These are phyloP conservation scores for Mycosphaerelloides madeirae DNA, from an alignment of 2,329 filamentous ascomycete species.

Conservation along the genomic window DNA sequence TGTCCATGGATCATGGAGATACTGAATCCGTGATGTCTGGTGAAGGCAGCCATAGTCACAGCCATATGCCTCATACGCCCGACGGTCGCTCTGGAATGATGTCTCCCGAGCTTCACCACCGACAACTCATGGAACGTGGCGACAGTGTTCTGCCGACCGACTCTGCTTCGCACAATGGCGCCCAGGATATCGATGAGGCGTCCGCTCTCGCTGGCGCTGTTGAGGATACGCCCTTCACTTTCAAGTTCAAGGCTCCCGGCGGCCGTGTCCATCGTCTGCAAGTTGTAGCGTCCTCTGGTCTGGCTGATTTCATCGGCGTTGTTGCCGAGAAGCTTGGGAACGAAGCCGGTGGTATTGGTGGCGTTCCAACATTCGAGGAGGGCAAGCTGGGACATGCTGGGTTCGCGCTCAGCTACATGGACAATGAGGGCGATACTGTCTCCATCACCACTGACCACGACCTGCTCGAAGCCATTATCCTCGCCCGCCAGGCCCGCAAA, in stretches of 20 bases:
- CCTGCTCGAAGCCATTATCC: conserved; percentile 78
- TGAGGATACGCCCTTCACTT: conserved; percentile 78
- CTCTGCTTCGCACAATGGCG: conserved; percentile 86
- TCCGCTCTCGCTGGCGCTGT: conserved; percentile 57
- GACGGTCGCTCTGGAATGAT: conserved; percentile 63
- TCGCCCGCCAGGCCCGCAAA: conserved; percentile 69
- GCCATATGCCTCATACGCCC: conserved; percentile 61
- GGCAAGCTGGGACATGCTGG: conserved; percentile 71
- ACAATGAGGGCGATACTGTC: conserved; percentile 94
- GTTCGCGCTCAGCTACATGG: conserved; percentile 90
- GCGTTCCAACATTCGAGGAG: conserved; percentile 70
- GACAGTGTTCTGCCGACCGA: conserved; percentile 90
- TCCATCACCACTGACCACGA: conserved; percentile 96
- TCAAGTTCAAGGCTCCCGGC: conserved; percentile 98
- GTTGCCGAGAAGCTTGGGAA: conserved; percentile 79
- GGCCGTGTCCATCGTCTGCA: conserved; percentile 92
- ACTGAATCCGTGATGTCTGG: conserved; percentile 96
- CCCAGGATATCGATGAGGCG: conserved; percentile 65
- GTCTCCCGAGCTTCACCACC: conserved; percentile 65
- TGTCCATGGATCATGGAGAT: conserved; percentile 88
- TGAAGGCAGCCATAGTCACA: conserved; percentile 63
- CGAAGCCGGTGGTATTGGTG: conserved; percentile 80
- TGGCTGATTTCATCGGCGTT: conserved; percentile 69
- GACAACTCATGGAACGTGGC: conserved; percentile 59
- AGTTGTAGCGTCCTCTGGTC: conserved; percentile 72